Evolutionary conservation across 2,329 filamentous ascomycete genomes (phyloP).

Genomic region (Phyllosticta citriasiana): DNA sequence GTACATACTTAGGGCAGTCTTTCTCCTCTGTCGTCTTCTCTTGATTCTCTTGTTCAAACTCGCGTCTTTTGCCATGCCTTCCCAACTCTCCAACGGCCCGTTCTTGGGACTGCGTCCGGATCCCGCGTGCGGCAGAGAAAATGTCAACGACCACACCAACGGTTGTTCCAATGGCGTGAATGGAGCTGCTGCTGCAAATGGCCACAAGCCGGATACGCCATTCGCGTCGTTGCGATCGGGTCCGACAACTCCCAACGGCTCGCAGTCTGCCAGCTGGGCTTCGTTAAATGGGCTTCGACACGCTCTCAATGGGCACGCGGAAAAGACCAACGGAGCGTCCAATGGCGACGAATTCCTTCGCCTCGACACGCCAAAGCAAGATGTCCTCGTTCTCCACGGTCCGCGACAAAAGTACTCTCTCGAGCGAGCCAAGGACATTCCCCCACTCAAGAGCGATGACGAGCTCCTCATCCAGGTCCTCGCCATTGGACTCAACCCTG

Average conservation of each 20-base stretch:
- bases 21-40: not conserved
- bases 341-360: slow-evolving; percentile 6
- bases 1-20: not conserved
- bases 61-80: slow-evolving; percentile 2
- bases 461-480: slow-evolving; percentile 54
- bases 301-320: not conserved
- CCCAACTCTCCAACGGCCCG: slow-evolving; percentile 1
- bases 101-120: slow-evolving; percentile 5
- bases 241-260: not conserved
- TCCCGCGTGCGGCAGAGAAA: not conserved
- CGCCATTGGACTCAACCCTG: slow-evolving; percentile 63
- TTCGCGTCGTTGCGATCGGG: slow-evolving; percentile 1
- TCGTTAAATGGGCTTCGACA: not conserved
- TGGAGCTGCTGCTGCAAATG: not conserved
- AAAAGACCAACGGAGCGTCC: not conserved
- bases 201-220: not conserved
- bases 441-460: slow-evolving; percentile 2
- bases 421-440: not conserved
- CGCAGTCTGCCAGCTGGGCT: not conserved
- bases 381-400: slow-evolving; percentile 2
- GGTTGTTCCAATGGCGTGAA: not conserved
- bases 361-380: slow-evolving; percentile 14
- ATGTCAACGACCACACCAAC: not conserved
- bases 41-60: not conserved
- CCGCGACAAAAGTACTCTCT: slow-evolving; percentile 6